Evolutionary conservation across 2,329 filamentous ascomycete species (phyloP), one percentile per base, ranked within the genome.

Genomic region (Neonectria sp.): DNA sequence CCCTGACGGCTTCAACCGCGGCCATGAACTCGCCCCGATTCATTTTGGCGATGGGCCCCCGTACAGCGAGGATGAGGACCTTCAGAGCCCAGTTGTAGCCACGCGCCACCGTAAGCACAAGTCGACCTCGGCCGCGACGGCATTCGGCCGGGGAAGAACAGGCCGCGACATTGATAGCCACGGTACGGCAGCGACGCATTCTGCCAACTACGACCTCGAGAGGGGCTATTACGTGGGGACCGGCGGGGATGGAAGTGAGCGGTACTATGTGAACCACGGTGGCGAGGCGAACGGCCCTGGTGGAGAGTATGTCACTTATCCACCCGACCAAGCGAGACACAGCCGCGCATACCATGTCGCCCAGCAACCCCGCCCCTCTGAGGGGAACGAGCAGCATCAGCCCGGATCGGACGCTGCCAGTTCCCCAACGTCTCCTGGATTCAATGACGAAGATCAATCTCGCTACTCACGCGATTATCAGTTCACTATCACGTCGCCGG

Each of bases 61-160:
- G 3, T 98, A 95, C 84, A 97, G 94, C 80, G 95, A 98, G 82
- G 95, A 98, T 76, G 95, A 98, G 75, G 96, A 98, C 80, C 86
- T 98, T 49, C 94, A 96, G 77, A 97, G 95, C 78, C 95, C 95
- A 0, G 93, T 97, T 21, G 94, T 95, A 15, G 94, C 92, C 71
- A 93, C 93, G 45, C 88, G 93, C 65, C 95, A 97, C 80, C 92
- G 93, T 77, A 97, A 96, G 81, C 92, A 95, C 82, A 97, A 93
- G 80, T 93, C 92, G 3, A 87, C 89, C 1, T 86, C 86, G 2
- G 85, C 86, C 21, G 81, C 85, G 4, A 84, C 75, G 81, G 85
- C 72, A 70, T 71, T 73, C 60, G 79, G 79, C 51, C 79, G 83
- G 76, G 83, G 83, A 58, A 85, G 85, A 76, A 79, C 83, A 60